Base-by-base conservation (phyloP, 495 filamentous ascomycete genomes). In the Terfezia claveryi region DNA sequence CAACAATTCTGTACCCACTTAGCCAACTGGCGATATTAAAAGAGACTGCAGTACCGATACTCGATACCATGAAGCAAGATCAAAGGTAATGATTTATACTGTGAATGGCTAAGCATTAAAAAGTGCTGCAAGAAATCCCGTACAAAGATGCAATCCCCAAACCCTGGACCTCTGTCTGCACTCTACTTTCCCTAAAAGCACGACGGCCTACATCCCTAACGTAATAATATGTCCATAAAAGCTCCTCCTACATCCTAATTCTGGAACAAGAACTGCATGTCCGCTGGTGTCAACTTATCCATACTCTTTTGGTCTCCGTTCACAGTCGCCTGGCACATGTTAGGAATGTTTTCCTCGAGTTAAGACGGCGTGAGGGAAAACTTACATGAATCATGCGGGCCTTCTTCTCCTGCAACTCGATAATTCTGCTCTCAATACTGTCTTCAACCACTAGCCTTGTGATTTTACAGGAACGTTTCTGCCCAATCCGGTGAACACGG, bases 341-440 rank as follows among this genome's bases (percentile, higher is more conserved):
- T 8, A 54, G 17, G 5, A 41, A 44, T 7, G 1, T 52, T 52
- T 14, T 16, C 14, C 23, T 20, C 4, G 14, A 27, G 0, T 52
- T 7, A 20, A 27, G 23, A 7, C 7, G 4, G 14, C 7, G 32
- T 52, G n/a, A 49, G 3, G 44, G 54, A 36, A 50, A 16, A 36
- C 57, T 41, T 14, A 58, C 58, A 38, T 87, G 82, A 58, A 98
- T 32, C 27, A 32, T 32, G 56, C 83, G 85, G 0, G 85, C 82
- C 69, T 98, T 98, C 74, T 95, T 98, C 71, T 96, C 91, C 66
- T 96, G 91, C 7, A 98, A 71, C 54, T 89, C 73, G 10, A 96
- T 83, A 73, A 96, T 96, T 16, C 91, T 79, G 51, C 81, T 86
- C 69, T 98, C 91, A 12, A 98, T 87, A 12, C 83, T 91, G 66